phyloP scores from a whole-genome alignment of 139 green algal species.

The Coelastrella sp. region DNA sequence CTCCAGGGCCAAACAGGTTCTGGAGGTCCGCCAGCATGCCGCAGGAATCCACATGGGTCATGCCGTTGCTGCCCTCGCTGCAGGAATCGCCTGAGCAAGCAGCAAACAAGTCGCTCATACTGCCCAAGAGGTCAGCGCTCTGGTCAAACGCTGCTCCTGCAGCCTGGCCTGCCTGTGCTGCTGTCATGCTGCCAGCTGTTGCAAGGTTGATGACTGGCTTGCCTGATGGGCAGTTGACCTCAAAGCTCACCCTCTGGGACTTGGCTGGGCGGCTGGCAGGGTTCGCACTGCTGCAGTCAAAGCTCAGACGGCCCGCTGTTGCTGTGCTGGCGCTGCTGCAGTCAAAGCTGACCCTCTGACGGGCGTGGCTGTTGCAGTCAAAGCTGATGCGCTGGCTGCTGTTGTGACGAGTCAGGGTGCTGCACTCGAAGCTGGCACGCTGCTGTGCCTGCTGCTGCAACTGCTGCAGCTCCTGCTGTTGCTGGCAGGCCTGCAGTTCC shows the following conservation, averaged over 20 bases:
- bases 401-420: neutral
- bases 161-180: neutral
- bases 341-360: slow-evolving; percentile 25
- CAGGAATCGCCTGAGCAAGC: slow-evolving; percentile 31
- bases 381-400: slow-evolving; percentile 30
- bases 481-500: slow-evolving; percentile 18
- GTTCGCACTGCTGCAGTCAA: neutral
- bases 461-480: slow-evolving; percentile 14
- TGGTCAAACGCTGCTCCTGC: neutral
- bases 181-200: neutral
- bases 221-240: slow-evolving; percentile 27
- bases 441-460: neutral
- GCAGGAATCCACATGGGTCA: slow-evolving; percentile 29
- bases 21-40: slow-evolving; percentile 44
- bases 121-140: slow-evolving; percentile 15
- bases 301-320: neutral
- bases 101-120: slow-evolving; percentile 41
- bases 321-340: neutral
- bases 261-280: neutral
- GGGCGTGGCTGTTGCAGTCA: slow-evolving; percentile 9
- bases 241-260: slow-evolving; percentile 23
- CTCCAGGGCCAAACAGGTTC: slow-evolving; percentile 4
- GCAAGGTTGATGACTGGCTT: neutral
- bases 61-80: neutral
- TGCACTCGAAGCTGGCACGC: neutral